phyloP scores from a whole-genome alignment of 768 basidiomycete species.

The Lepiota venenata region DNA sequence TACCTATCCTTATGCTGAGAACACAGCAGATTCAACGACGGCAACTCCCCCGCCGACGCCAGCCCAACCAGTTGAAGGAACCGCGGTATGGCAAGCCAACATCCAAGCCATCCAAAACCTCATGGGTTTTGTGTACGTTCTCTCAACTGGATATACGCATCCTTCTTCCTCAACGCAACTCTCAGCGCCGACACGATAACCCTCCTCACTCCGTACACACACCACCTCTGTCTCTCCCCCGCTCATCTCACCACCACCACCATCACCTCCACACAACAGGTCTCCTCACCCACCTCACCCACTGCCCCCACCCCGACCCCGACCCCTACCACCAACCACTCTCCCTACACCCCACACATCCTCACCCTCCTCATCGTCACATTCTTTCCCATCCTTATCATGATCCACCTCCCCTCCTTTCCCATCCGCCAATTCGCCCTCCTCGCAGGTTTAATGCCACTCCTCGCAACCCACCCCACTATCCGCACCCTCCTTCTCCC shows the following conservation, averaged over 20 bases:
- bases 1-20: slow-evolving; percentile 50
- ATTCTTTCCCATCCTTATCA: slow-evolving; percentile 46
- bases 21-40: slow-evolving; percentile 8
- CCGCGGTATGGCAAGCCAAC: slow-evolving; percentile 82
- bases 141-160: background rate
- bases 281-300: slow-evolving; percentile 13
- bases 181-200: slow-evolving; percentile 63
- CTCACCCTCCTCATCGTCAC: slow-evolving; percentile 45
- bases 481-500: slow-evolving; percentile 29
- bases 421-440: slow-evolving; percentile 47
- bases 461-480: slow-evolving; percentile 51
- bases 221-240: slow-evolving; percentile 47
- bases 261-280: slow-evolving; percentile 11
- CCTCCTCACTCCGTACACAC: slow-evolving; percentile 43
- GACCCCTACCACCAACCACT: slow-evolving; percentile 20
- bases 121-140: slow-evolving; percentile 75
- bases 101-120: slow-evolving; percentile 89
- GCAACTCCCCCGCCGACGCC: slow-evolving; percentile 24
- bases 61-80: slow-evolving; percentile 49
- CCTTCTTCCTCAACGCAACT: background rate
- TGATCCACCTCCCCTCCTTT: slow-evolving; percentile 43
- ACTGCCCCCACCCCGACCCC: too few species aligned
- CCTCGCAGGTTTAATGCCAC: slow-evolving; percentile 45
- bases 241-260: slow-evolving; percentile 29
- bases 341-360: slow-evolving; percentile 52